phyloP scores from a whole-genome alignment of 352 stramenopile species.

The Globisporangium alternatum region DNA sequence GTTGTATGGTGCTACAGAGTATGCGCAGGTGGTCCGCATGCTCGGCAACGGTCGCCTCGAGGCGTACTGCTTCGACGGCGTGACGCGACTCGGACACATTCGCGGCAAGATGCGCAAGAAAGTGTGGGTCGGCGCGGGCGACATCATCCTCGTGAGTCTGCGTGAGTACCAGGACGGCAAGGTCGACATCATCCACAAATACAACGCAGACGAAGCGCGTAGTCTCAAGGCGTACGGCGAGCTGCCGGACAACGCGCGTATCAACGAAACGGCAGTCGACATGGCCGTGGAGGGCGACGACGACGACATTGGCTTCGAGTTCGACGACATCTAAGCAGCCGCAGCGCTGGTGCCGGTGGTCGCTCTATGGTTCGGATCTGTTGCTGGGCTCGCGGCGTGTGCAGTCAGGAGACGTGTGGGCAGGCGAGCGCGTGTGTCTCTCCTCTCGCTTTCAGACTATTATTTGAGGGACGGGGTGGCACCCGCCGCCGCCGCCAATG shows the following conservation, averaged over 20 bases:
- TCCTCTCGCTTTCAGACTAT: constrained; percentile 12
- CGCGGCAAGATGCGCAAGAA: constrained; percentile 99
- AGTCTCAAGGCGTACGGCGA: constrained; percentile 99
- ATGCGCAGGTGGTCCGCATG: constrained; percentile 98
- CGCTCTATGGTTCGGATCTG: background rate
- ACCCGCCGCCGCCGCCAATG: background rate
- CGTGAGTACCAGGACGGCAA: constrained; percentile 99
- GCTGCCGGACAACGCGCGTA: constrained; percentile 95
- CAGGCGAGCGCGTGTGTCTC: background rate
- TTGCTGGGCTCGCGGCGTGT: background rate
- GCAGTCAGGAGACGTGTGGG: background rate
- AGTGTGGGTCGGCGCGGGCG: constrained; percentile 97
- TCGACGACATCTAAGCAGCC: constrained; percentile 86
- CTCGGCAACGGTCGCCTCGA: constrained; percentile 98
- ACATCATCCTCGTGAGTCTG: constrained; percentile 99
- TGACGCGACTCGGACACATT: constrained; percentile 98
- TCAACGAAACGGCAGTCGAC: constrained; percentile 88
- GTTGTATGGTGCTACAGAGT: constrained; percentile 67
- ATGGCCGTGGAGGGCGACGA: constrained; percentile 85
- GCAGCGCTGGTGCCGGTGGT: background rate
- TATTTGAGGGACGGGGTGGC: constrained; percentile 13
- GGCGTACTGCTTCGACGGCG: constrained; percentile 98
- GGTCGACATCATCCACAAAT: constrained; percentile 99
- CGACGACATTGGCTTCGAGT: constrained; percentile 89
- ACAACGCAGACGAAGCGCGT: constrained; percentile 96